phyloP scores from a whole-genome alignment of 2,329 filamentous ascomycete genomes.

The Karstenula rhodostoma region DNA sequence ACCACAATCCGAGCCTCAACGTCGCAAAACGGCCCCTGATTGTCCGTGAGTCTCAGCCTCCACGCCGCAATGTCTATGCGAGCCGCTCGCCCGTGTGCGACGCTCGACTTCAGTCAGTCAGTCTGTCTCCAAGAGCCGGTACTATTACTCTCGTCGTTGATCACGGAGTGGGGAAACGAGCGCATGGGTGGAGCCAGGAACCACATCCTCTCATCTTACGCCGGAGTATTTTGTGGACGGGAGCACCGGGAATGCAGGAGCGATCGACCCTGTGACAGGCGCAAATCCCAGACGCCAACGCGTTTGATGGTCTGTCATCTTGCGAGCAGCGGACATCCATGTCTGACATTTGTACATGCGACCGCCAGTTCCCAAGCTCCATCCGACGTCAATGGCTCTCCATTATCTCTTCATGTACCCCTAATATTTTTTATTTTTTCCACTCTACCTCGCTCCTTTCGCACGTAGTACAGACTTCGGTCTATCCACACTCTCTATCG shows the following conservation, averaged over 20 bases:
- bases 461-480: conserved; percentile 22
- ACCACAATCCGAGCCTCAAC: neutral
- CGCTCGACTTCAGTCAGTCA: neutral
- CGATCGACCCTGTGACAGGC: conserved; percentile 35
- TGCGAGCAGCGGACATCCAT: conserved; percentile 38
- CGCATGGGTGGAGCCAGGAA: conserved; percentile 6
- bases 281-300: conserved; percentile 45
- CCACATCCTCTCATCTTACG: conserved; percentile 28
- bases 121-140: neutral
- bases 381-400: conserved; percentile 26
- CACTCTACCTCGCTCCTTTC: conserved; percentile 21
- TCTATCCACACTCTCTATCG: conserved; percentile 25
- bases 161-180: neutral
- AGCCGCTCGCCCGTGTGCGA: neutral
- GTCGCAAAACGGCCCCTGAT: conserved; percentile 10
- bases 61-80: neutral
- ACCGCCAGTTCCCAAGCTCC: conserved; percentile 39
- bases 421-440: conserved; percentile 31
- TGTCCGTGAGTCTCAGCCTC: neutral
- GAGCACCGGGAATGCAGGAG: conserved; percentile 4
- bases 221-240: conserved; percentile 6
- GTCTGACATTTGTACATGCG: conserved; percentile 41
- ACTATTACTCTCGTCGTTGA: conserved; percentile 2
- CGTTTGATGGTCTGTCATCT: conserved; percentile 43
- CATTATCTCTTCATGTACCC: conserved; percentile 28